Conservation (phyloP, 2,329 filamentous ascomycete species). For the Cercospora sojina region DNA sequence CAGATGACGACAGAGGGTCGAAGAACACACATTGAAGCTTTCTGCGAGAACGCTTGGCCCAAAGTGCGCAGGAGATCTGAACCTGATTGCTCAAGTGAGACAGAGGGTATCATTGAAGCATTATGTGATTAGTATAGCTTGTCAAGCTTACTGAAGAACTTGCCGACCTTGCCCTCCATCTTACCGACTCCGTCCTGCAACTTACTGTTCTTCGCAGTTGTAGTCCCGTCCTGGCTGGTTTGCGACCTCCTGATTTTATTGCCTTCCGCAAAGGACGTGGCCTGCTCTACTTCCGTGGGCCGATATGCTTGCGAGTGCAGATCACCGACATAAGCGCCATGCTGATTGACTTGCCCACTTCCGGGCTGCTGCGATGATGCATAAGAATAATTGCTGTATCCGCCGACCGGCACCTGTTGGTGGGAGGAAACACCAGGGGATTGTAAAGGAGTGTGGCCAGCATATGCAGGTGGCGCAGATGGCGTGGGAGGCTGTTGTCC, state of each 20-base stretch:
- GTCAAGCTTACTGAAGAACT: conserved; percentile 21
- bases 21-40: not conserved
- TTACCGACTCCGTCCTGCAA: conserved; percentile 17
- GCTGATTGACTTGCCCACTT: conserved; percentile 20
- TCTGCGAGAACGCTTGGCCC: not conserved
- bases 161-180: conserved; percentile 22
- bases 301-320: conserved; percentile 70
- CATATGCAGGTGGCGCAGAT: conserved; percentile 38
- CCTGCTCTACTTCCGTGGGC: conserved; percentile 67
- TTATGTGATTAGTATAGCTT: conserved; percentile 19
- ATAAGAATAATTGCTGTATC: conserved; percentile 58
- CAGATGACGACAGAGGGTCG: not conserved
- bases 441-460: conserved; percentile 39
- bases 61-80: not conserved
- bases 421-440: conserved; percentile 41
- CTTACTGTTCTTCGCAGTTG: conserved; percentile 9
- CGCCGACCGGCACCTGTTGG: conserved; percentile 36
- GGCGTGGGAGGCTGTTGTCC: conserved; percentile 36
- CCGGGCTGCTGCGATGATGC: conserved; percentile 34
- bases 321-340: conserved; percentile 47
- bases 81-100: not conserved
- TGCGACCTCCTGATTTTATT: conserved; percentile 9
- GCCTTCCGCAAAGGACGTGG: not conserved
- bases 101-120: not conserved
- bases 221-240: conserved; percentile 16